Base-by-base conservation (phyloP, 202 grass and related monocot genomes). In the Panicum virgatum region DNA sequence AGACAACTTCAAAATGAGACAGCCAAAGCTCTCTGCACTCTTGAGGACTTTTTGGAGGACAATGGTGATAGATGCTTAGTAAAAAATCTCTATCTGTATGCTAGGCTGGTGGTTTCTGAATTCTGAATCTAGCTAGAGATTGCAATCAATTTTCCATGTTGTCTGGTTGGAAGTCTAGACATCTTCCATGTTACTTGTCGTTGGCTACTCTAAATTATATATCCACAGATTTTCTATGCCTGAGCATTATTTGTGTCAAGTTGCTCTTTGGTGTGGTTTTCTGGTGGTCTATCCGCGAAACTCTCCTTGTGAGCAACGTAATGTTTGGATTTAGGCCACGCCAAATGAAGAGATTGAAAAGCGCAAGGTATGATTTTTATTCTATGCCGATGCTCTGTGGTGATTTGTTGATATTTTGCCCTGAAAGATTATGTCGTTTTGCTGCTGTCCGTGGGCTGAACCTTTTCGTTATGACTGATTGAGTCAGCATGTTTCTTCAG, bases 1-100 rank as follows among this genome's bases (percentile, higher is more conserved):
- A 90, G 79, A 80, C 86, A 48, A 18, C 84, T 25, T 83, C 84
- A 32, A 90, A 90, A 64, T 88, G 34, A 88, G 79, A 74, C 19
- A 39, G 42, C 9, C 1, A 36, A 61, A 62, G 30, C 54, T 16
- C 39, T 40, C 38, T 62, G 20, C 82, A 63, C 52, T 0, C 7
- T 1, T 76, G 69, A 69, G 20, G n/a, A 20, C 44, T 67, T 83
- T 83, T 84, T 61, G 39, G 29, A 52, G 30, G 81, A 60, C 1
- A 59, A 32, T 56, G 72, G 59, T 40, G 57, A 66, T 72, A n/a
- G 20, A 48, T 79, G 47, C 42, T 67, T 53, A 36, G 48, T 88
- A n/a, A 50, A 65, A 34, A 57, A 60, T 26, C 68, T 34, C 38
- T 29, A 48, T 81, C 52, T 26, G 62, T 62, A 51, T 76, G 62